Evolutionary conservation across 225 moss, liverwort and hornwort genomes (phyloP), one percentile per base, ranked within the genome.

Genomic region (Antitrichia curtipendula): DNA sequence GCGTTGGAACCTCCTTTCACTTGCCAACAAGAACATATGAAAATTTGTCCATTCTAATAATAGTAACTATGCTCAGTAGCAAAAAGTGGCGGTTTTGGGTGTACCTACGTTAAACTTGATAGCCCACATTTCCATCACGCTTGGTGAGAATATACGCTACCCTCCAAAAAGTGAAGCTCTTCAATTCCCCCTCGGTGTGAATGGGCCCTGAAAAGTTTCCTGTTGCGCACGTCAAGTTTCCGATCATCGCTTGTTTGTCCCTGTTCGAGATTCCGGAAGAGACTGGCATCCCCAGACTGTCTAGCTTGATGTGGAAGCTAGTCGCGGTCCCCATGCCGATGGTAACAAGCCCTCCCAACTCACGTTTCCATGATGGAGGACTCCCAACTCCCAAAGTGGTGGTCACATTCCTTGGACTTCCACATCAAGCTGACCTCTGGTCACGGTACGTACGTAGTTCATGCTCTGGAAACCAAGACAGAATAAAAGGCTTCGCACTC

Each of bases 341-440:
- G 68, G 79, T 53, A 85, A 74, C 88, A 59, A 78, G 65, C 54
- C 36, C 62, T 29, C 49, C 28, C 73, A 18, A 66, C 72, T 87
- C 49, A 91, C 88, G 89, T 83, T 85, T 90, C 66, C 86, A 75
- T 90, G 87, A 90, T 90, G 59, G 71, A 11, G 16, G 31, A 75
- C 38, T 69, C 59, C 1, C 47, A 84, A 40, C 66, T 74, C 31
- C 53, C 13, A 49, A 85, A 85, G 72, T 53, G 77, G 65, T n/a
- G 69, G 54, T 62, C 85, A 40, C 40, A 38, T 62, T 41, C 63
- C 52, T 82, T 82, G 82, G 85, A 77, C 78, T 77, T 64, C 81
- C 56, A 49, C 71, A 64, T 72, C n/a, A n/a, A n/a, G n/a, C 53
- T 68, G 34, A 50, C 66, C 49, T 86, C 49, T 52, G 6, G 63